A percentile compares a stretch with the other conserved stretches of the same genome.
Evolutionary conservation across 2,329 filamentous ascomycete species (phyloP).

Genomic region (Corynespora cassiicola): DNA sequence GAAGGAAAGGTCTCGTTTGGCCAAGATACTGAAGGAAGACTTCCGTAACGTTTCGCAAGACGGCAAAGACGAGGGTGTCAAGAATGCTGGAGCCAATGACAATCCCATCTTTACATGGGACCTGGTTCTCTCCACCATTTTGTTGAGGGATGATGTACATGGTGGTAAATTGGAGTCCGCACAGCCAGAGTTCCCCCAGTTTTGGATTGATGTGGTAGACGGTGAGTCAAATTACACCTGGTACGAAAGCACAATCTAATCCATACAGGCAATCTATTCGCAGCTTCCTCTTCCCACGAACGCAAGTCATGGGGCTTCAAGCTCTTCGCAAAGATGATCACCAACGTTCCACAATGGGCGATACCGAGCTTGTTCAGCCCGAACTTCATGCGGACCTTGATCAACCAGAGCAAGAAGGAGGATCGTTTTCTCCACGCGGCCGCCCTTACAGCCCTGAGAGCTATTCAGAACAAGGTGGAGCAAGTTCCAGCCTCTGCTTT

Average conservation of each 20-base stretch:
- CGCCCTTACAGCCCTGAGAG: slow-evolving; percentile 76
- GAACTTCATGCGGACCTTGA: slow-evolving; percentile 71
- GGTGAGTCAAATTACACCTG: slow-evolving; percentile 61
- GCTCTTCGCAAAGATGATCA: slow-evolving; percentile 79
- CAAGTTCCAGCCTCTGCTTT: slow-evolving; percentile 63
- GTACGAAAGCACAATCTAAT: slow-evolving; percentile 10
- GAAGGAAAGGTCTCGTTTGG: slow-evolving; percentile 72
- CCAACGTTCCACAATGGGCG: slow-evolving; percentile 57
- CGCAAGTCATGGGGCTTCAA: slow-evolving; percentile 93
- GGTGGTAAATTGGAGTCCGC: too few species aligned
- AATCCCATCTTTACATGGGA: slow-evolving; percentile 91
- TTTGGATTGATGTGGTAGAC: slow-evolving; percentile 88
- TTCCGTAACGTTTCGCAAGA: slow-evolving; percentile 58
- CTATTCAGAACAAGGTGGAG: slow-evolving; percentile 70
- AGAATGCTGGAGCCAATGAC: slow-evolving; percentile 77
- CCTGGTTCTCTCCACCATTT: slow-evolving; percentile 65
- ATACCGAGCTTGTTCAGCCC: slow-evolving; percentile 74
- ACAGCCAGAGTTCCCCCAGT: slow-evolving; percentile 68
- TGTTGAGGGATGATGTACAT: slow-evolving; percentile 37
- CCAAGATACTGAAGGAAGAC: slow-evolving; percentile 81
- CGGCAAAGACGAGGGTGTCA: slow-evolving; percentile 53
- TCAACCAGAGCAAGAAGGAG: slow-evolving; percentile 44
- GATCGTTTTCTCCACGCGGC: slow-evolving; percentile 64
- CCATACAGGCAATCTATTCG: slow-evolving; percentile 77
- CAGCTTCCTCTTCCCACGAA: slow-evolving; percentile 79